Base-by-base conservation (phyloP, 2,329 filamentous ascomycete genomes). In the Aspergillus neoniger region DNA sequence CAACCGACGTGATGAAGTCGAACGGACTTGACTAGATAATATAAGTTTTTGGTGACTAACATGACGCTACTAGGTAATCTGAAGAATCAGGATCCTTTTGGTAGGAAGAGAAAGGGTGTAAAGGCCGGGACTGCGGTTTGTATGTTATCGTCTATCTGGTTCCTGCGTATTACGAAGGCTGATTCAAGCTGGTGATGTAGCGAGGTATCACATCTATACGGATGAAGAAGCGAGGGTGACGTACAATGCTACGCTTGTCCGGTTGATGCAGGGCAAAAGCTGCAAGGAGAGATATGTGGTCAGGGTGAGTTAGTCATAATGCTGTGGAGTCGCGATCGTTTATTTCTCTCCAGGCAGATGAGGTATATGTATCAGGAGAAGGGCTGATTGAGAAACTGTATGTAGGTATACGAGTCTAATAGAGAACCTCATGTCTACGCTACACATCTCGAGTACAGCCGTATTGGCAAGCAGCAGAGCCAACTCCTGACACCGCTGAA, bases 371-470 rank as follows among this genome's bases (percentile, higher is more conserved):
- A 36, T 14, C 12, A 36, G 10, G 32, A 36, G 32, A 36, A 15
- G 28, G 32, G n/a, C 53, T 55, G 12, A 55, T 23, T 3, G 23
- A 10, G 36, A 5, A 44, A 10, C 2, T 21, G 41, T 58, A 38
- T 58, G 30, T 63, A 92, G 88, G 80, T 93, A 54, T 91, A 86
- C 77, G 86, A 91, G 72, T 89, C 87, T 5, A 81, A 85, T 61
- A 77, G 81, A 10, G 75, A 77, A 14, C 88, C 88, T 0, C 79
- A 78, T 60, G 81, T 84, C 0, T 92, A 91, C 76, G 83, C 82
- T 65, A 84, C 86, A 49, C 84, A 84, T 7, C 82, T 81, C 50
- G 85, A 84, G 57, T 77, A 78, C 59, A 75, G 67, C 30, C 71
- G 74, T 2, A 59, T 65, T 3, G 74, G 75, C 1, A 70, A 63